Conservation (phyloP, 371 early-diverging fungal species). For the Circinella umbellata region DNA sequence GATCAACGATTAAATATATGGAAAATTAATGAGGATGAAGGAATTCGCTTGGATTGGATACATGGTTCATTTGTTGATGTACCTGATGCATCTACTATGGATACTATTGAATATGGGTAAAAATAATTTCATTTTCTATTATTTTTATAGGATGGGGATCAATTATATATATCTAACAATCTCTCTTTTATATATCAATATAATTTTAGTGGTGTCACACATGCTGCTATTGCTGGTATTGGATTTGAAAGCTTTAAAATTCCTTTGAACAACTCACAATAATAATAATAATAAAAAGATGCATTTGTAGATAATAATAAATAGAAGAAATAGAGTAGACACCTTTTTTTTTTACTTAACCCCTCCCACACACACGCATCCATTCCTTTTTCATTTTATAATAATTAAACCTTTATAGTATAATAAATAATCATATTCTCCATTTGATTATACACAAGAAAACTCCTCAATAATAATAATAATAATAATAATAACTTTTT, state of each 20-base stretch:
- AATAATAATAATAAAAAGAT: too few species aligned
- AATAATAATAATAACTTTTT: too few species aligned
- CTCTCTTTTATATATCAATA: constrained; percentile 11
- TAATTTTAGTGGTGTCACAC: constrained; percentile 20
- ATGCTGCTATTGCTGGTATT: constrained; percentile 57
- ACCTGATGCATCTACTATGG: constrained; percentile 67
- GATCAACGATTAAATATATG: constrained; percentile 64
- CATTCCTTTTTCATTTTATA: too few species aligned
- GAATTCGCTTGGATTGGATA: constrained; percentile 28
- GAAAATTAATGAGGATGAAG: constrained; percentile 32
- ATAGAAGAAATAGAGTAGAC: too few species aligned
- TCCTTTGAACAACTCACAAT: not conserved
- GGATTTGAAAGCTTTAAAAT: constrained; percentile 42
- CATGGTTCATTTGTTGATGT: constrained; percentile 59
- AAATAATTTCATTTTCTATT: constrained; percentile 10
- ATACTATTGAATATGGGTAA: constrained; percentile 41
- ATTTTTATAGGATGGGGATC: not conserved
- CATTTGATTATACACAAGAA: too few species aligned
- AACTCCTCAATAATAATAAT: too few species aligned
- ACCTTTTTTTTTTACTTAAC: too few species aligned
- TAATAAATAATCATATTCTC: too few species aligned
- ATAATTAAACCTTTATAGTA: too few species aligned
- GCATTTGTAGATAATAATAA: too few species aligned
- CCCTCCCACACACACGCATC: too few species aligned
- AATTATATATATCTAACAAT: not conserved